Percentiles rank a stretch among this genome's conserved stretches.
Evolutionary conservation across 2,329 filamentous ascomycete species (phyloP).

Genomic region (Arachnopeziza araneosa): DNA sequence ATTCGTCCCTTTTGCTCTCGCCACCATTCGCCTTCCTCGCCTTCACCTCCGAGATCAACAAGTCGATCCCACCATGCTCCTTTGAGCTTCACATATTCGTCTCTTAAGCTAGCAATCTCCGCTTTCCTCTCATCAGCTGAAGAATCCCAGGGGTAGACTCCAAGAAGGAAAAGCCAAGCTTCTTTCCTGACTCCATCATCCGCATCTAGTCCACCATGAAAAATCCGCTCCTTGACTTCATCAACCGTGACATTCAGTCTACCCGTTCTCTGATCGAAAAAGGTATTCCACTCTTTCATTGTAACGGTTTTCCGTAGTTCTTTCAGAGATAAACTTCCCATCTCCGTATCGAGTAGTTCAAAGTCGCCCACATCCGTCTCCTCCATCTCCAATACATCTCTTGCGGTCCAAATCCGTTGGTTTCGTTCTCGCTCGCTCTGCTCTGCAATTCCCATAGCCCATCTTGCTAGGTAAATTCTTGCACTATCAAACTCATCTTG

Average conservation of each 20-base stretch:
- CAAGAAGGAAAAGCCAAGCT: conserved; percentile 91
- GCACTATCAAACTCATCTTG: conserved; percentile 98
- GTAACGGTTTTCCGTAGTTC: conserved; percentile 75
- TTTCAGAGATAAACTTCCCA: conserved; percentile 64
- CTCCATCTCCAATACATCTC: conserved; percentile 88
- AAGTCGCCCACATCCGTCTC: conserved; percentile 95
- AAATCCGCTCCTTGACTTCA: conserved; percentile 95
- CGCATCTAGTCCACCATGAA: conserved; percentile 83
- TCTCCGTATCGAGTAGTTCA: conserved; percentile 79
- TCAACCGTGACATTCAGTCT: conserved; percentile 74
- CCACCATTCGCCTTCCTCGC: conserved; percentile 91
- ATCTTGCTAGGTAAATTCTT: conserved; percentile 85
- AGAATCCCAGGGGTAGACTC: conserved; percentile 90
- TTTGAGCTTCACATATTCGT: conserved; percentile 92
- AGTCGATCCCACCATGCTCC: conserved; percentile 94
- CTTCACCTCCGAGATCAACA: conserved; percentile 71
- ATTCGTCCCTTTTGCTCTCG: conserved; percentile 89
- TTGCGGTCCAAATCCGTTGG: conserved; percentile 86
- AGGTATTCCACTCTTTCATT: conserved; percentile 82
- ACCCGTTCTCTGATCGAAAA: conserved; percentile 74
- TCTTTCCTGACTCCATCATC: conserved; percentile 93
- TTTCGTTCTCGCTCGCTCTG: conserved; percentile 86
- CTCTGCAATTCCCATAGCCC: conserved; percentile 98
- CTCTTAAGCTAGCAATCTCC: conserved; percentile 75
- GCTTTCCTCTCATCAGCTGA: conserved; percentile 78